A percentile compares a stretch with the other conserved stretches of the same genome.
Conservation (phyloP, 1,284 basidiomycete species). For the Megacollybia platyphylla region DNA sequence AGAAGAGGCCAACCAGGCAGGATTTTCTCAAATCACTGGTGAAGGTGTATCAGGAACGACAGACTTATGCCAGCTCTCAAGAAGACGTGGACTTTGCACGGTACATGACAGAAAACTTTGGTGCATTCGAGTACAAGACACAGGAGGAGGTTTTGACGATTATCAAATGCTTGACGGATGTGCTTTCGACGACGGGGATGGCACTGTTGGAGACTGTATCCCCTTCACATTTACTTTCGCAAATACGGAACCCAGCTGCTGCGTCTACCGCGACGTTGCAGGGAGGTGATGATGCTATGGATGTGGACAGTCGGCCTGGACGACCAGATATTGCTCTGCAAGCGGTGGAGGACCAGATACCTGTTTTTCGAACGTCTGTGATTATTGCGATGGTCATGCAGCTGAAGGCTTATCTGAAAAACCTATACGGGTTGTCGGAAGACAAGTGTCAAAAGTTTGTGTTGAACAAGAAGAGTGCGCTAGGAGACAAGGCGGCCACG, state of each 20-base stretch:
- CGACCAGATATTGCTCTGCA: constrained; percentile 4
- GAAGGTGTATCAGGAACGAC: constrained; percentile 63
- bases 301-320: not conserved
- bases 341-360: constrained; percentile 20
- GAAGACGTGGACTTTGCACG: constrained; percentile 74
- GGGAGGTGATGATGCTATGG: not conserved
- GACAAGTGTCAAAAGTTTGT: constrained; percentile 85
- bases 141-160: constrained; percentile 87
- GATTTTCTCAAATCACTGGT: constrained; percentile 81
- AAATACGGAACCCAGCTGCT: constrained; percentile 28
- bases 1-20: constrained; percentile 74
- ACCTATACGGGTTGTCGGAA: constrained; percentile 72
- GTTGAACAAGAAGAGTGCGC: constrained; percentile 72
- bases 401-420: constrained; percentile 75
- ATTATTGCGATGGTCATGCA: constrained; percentile 73
- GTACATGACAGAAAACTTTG: constrained; percentile 92
- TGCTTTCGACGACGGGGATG: constrained; percentile 78
- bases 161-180: constrained; percentile 67
- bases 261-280: not conserved
- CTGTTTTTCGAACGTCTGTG: constrained; percentile 52
- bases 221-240: constrained; percentile 54
- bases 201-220: constrained; percentile 63
- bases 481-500: constrained; percentile 71
- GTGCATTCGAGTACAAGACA: constrained; percentile 86
- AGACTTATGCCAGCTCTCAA: constrained; percentile 21